phyloP scores from a whole-genome alignment of 2,329 filamentous ascomycete species.

The Torrubiellomyces zombiae region DNA sequence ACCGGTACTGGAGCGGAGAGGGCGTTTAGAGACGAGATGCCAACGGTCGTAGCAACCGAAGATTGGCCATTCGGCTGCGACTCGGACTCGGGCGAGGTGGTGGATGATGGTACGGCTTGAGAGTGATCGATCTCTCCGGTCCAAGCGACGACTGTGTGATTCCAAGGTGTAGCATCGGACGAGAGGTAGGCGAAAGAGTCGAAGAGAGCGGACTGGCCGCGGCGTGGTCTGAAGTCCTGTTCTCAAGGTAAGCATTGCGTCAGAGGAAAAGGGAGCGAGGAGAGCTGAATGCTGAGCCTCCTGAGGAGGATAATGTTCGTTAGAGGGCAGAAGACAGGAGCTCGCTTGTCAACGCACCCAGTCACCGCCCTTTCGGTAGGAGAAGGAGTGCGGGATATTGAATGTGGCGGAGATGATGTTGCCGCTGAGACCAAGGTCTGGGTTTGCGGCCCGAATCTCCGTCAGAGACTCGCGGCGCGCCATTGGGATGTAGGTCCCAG shows the following conservation, averaged over 20 bases:
- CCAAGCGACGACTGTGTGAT: slow-evolving; percentile 87
- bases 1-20: slow-evolving; percentile 68
- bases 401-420: slow-evolving; percentile 52
- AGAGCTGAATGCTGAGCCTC: too few species aligned
- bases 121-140: slow-evolving; percentile 65
- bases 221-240: slow-evolving; percentile 58
- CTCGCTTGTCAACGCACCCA: slow-evolving; percentile 46
- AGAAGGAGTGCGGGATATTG: slow-evolving; percentile 42
- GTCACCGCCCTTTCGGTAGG: slow-evolving; percentile 39
- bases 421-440: slow-evolving; percentile 41
- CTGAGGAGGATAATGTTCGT: too few species aligned
- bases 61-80: slow-evolving; percentile 20
- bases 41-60: slow-evolving; percentile 21
- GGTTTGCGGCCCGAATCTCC: slow-evolving; percentile 38
- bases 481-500: slow-evolving; percentile 14
- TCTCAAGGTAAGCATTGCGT: slow-evolving; percentile 1
- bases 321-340: too few species aligned
- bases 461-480: slow-evolving; percentile 33
- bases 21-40: slow-evolving; percentile 45
- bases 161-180: slow-evolving; percentile 71
- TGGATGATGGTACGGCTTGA: slow-evolving; percentile 19
- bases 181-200: slow-evolving; percentile 81
- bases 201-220: slow-evolving; percentile 81
- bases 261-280: too few species aligned
- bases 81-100: slow-evolving; percentile 29